Evolutionary conservation across 108 stramenopile species (phyloP), one percentile per base, ranked within the genome.

Genomic region (Cyclotella baltica): DNA sequence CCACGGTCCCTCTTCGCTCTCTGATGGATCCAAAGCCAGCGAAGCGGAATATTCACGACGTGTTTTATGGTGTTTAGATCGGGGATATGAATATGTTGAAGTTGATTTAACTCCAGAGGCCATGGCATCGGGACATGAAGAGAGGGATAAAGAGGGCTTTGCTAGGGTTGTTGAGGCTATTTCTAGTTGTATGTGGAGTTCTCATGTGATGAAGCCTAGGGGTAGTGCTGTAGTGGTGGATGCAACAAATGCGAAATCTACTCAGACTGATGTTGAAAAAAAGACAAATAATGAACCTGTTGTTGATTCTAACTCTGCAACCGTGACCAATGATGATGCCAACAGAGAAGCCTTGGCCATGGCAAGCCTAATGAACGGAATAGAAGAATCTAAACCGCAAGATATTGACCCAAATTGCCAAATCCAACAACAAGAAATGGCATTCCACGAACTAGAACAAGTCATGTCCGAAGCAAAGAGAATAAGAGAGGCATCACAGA

Each of bases 111-210:
- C 86, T 0, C 47, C 57, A 33, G 83, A 83, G 38, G 91, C 89
- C 30, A 77, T 72, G 66, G 22, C 28, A n/a, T 67, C 48, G 69
- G 94, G 94, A 23, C 88, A 88, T 63, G 78, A 93, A 25, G 91
- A 92, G 11, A 88, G 94, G 37, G 94, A 95, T 53, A 95, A 93
- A 80, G 94, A 95, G 20, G 94, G 94, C 6, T 95, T 93, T 86
- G 92, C 94, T 6, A 62, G 94, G 30, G 74, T 95, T 35, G 81
- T 92, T 0, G 94, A 95, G 81, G 92, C 94, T n/a, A 84, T 93
- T 68, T 70, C 76, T 40, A 83, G 87, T 20, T 92, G 92, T 20
- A 88, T 95, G 38, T 95, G 94, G 94, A 87, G 88, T 15, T 85
- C 86, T 43, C 92, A 87, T 33, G 78, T 87, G 30, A 93, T 93